These are phyloP conservation scores for Globisporangium okanoganense DNA, from an alignment of 352 stramenopile species.

Conservation along the genomic window DNA sequence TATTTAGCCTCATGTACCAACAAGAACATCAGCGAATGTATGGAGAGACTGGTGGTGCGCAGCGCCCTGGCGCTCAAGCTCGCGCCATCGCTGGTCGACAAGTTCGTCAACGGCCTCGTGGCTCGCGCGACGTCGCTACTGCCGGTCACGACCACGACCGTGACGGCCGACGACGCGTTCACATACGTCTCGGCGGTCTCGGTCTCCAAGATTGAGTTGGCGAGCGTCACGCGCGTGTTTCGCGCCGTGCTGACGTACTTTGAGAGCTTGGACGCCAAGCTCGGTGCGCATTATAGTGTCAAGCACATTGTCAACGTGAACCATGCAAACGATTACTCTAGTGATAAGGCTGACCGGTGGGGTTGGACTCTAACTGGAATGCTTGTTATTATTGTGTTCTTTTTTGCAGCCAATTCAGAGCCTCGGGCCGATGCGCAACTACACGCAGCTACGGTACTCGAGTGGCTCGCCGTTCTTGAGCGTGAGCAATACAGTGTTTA, in stretches of 20 bases:
- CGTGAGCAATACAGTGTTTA: conserved; percentile 33
- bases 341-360: background rate
- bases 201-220: conserved; percentile 29
- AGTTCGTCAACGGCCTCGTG: conserved; percentile 29
- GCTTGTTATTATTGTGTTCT: too few species aligned
- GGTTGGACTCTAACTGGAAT: background rate
- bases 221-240: conserved; percentile 30
- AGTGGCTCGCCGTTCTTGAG: conserved; percentile 33
- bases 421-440: conserved; percentile 20
- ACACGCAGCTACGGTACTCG: conserved; percentile 37
- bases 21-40: conserved; percentile 21
- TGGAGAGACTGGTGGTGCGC: conserved; percentile 31
- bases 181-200: conserved; percentile 45
- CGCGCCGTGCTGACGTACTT: conserved; percentile 36
- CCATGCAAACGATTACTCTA: background rate
- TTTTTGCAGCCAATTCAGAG: conserved; percentile 23
- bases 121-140: conserved; percentile 18
- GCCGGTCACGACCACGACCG: conserved; percentile 44
- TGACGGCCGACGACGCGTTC: conserved; percentile 36
- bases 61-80: conserved; percentile 29
- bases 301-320: conserved; percentile 15
- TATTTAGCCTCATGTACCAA: background rate
- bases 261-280: conserved; percentile 23
- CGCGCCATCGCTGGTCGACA: conserved; percentile 28
- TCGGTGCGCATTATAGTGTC: conserved; percentile 28